phyloP scores from a whole-genome alignment of 208 protist genomes.

The Herpetomonas samuelpessoai region DNA sequence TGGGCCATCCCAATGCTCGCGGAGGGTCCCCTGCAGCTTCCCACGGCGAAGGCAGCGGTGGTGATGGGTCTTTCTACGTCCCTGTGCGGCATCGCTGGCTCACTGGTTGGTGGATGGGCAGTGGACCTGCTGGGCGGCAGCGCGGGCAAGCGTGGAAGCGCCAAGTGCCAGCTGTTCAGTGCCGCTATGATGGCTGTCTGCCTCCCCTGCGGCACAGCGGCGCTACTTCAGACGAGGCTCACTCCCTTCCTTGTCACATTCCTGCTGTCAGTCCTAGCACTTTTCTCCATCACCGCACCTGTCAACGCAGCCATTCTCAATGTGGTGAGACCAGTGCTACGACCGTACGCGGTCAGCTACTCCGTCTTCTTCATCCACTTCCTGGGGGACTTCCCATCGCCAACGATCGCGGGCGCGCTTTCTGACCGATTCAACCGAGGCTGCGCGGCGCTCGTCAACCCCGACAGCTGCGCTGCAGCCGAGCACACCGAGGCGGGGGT shows the following conservation, averaged over 20 bases:
- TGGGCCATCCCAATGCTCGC: constrained; percentile 80
- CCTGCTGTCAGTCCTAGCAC: constrained; percentile 36
- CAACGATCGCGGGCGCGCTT: constrained; percentile 61
- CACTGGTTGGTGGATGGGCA: constrained; percentile 48
- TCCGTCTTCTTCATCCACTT: constrained; percentile 87
- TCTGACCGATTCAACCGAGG: constrained; percentile 53
- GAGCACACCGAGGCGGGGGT: neutral
- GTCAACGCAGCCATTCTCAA: constrained; percentile 74
- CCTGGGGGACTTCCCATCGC: constrained; percentile 88
- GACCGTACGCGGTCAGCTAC: constrained; percentile 83
- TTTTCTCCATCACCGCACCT: constrained; percentile 81
- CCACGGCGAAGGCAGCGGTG: constrained; percentile 28
- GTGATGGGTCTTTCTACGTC: constrained; percentile 64
- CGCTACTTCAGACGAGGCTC: constrained; percentile 32
- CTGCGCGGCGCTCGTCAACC: constrained; percentile 20
- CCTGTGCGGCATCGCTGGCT: constrained; percentile 63
- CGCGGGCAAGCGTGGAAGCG: constrained; percentile 24
- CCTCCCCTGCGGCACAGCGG: constrained; percentile 40
- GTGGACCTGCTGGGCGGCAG: constrained; percentile 76
- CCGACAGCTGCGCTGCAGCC: neutral
- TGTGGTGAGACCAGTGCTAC: constrained; percentile 52
- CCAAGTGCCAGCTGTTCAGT: constrained; percentile 59
- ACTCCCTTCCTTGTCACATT: constrained; percentile 37
- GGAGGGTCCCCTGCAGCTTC: constrained; percentile 58
- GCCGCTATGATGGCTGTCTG: constrained; percentile 39